phyloP scores from a whole-genome alignment of 2,329 filamentous ascomycete genomes.

The Alternaria sp. region DNA sequence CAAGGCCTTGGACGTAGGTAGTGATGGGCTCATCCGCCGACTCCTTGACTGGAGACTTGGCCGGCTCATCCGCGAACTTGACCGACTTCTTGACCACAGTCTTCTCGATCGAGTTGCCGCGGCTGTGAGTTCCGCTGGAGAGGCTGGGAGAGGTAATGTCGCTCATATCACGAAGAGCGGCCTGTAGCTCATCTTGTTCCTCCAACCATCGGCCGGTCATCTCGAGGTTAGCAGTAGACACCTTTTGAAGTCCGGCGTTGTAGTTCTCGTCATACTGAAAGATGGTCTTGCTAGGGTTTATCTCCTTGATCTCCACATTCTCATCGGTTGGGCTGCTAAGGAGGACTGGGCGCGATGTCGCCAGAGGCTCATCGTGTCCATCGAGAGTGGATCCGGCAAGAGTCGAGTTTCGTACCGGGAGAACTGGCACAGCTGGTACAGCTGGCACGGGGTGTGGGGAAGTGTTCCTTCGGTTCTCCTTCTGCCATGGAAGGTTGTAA shows the following conservation, averaged over 20 bases:
- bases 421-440: constrained; percentile 24
- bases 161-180: constrained; percentile 66
- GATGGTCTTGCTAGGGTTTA: constrained; percentile 69
- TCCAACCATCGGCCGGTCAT: constrained; percentile 86
- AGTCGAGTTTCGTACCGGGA: constrained; percentile 29
- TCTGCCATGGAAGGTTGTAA: constrained; percentile 80
- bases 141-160: constrained; percentile 50
- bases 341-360: constrained; percentile 39
- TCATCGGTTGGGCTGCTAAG: constrained; percentile 43
- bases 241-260: constrained; percentile 72
- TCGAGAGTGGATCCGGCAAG: constrained; percentile 45
- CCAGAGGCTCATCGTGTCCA: constrained; percentile 38
- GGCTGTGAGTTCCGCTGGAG: constrained; percentile 39
- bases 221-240: constrained; percentile 76
- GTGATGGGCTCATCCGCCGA: constrained; percentile 61
- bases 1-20: constrained; percentile 88
- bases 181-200: constrained; percentile 79
- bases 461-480: constrained; percentile 49
- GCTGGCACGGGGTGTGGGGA: constrained; percentile 23
- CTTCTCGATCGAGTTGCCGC: constrained; percentile 46
- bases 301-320: constrained; percentile 58
- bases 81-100: constrained; percentile 72
- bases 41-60: constrained; percentile 32
- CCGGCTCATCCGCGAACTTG: constrained; percentile 65
- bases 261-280: constrained; percentile 79